Evolutionary conservation across 345 rosid species (phyloP).

Genomic region (Gossypium herbaceum): DNA sequence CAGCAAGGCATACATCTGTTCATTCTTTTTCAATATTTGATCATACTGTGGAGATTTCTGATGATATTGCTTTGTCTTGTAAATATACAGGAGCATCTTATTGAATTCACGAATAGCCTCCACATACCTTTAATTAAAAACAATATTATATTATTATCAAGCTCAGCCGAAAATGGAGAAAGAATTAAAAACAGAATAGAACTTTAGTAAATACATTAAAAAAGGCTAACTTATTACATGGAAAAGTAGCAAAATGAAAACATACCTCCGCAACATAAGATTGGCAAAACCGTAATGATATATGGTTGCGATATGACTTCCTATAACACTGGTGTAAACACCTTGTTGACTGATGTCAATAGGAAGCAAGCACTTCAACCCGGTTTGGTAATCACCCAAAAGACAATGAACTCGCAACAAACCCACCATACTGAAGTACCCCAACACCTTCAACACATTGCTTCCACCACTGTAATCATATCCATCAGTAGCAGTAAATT

Average conservation of each 20-base stretch:
- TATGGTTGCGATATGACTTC: slow-evolving; percentile 86
- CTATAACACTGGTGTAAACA: slow-evolving; percentile 83
- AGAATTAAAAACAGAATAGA: neutral
- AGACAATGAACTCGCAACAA: slow-evolving; percentile 94
- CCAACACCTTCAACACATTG: slow-evolving; percentile 91
- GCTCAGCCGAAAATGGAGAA: neutral
- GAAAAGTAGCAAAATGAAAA: neutral
- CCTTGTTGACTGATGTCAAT: slow-evolving; percentile 95
- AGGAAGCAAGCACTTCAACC: slow-evolving; percentile 83
- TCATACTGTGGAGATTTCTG: slow-evolving; percentile 91
- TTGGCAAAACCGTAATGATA: slow-evolving; percentile 97
- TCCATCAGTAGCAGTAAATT: slow-evolving; percentile 94
- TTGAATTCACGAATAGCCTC: slow-evolving; percentile 94
- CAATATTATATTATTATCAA: neutral
- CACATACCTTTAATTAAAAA: slow-evolving; percentile 54
- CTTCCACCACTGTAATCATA: slow-evolving; percentile 96
- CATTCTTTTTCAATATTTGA: slow-evolving; percentile 94
- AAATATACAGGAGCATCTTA: slow-evolving; percentile 87
- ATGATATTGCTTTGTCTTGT: slow-evolving; percentile 91
- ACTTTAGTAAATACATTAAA: neutral
- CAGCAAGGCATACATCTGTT: slow-evolving; percentile 96
- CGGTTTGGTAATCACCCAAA: slow-evolving; percentile 92
- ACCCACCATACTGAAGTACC: slow-evolving; percentile 97
- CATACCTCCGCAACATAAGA: slow-evolving; percentile 92
- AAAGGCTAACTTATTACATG: too few relatives aligned